Evolutionary conservation across 2,329 filamentous ascomycete genomes (phyloP).

Genomic region (Esteya vermicola): DNA sequence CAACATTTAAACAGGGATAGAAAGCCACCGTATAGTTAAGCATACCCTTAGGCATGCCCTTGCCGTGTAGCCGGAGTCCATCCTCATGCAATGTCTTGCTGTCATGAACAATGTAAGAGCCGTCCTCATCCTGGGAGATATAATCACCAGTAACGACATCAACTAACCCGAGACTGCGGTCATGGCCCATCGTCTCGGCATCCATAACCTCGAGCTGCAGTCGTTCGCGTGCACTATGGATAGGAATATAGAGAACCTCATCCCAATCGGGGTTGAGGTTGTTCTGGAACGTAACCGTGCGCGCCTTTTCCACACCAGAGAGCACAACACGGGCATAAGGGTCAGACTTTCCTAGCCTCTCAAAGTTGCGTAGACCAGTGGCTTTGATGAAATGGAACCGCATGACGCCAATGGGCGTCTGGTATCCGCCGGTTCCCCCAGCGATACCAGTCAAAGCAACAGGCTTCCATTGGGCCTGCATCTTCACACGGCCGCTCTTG

Average conservation of each 20-base stretch:
- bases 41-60: slow-evolving; percentile 61
- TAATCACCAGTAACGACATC: slow-evolving; percentile 70
- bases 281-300: slow-evolving; percentile 92
- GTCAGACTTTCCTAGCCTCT: slow-evolving; percentile 93
- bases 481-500: slow-evolving; percentile 74
- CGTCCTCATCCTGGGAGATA: slow-evolving; percentile 60
- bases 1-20: slow-evolving; percentile 75
- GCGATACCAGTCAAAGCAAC: slow-evolving; percentile 70
- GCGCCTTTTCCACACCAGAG: slow-evolving; percentile 78
- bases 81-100: slow-evolving; percentile 54
- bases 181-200: slow-evolving; percentile 79
- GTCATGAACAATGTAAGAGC: slow-evolving; percentile 69
- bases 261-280: slow-evolving; percentile 93
- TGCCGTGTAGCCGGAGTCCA: slow-evolving; percentile 59
- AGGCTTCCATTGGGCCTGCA: slow-evolving; percentile 90
- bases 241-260: slow-evolving; percentile 84
- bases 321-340: slow-evolving; percentile 81
- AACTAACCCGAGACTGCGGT: slow-evolving; percentile 70
- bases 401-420: slow-evolving; percentile 90
- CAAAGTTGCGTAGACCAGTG: slow-evolving; percentile 73
- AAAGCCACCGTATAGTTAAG: slow-evolving; percentile 77
- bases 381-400: slow-evolving; percentile 82
- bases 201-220: slow-evolving; percentile 93
- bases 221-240: slow-evolving; percentile 74
- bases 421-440: slow-evolving; percentile 72